These are phyloP conservation scores for Neonothopanus nambi DNA, from an alignment of 1,284 basidiomycete genomes.

Conservation along the genomic window DNA sequence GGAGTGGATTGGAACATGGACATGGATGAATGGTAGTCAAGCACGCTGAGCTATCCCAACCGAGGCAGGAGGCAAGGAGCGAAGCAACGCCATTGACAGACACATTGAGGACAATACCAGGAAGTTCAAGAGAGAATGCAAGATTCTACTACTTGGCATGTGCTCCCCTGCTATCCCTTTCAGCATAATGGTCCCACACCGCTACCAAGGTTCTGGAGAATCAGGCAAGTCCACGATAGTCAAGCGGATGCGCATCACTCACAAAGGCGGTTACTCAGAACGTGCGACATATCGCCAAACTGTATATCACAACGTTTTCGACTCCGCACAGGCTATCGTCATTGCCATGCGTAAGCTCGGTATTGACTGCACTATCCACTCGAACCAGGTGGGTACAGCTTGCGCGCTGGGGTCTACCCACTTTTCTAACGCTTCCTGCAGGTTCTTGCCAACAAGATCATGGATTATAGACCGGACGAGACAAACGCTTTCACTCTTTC, in stretches of 20 bases:
- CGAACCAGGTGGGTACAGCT: slow-evolving; percentile 49
- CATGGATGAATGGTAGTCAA: slow-evolving; percentile 72
- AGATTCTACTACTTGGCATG: slow-evolving; percentile 89
- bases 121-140: slow-evolving; percentile 88
- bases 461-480: slow-evolving; percentile 47
- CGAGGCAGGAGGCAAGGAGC: slow-evolving; percentile 60
- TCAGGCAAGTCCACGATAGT: too few relatives aligned
- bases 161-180: slow-evolving; percentile 21
- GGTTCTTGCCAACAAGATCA: slow-evolving; percentile 54
- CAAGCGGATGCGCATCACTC: slow-evolving; percentile 99
- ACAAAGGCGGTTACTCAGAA: slow-evolving; percentile 91
- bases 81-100: slow-evolving; percentile 72
- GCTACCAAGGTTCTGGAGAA: slow-evolving; percentile 51
- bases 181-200: slow-evolving; percentile 3
- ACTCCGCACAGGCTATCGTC: too few relatives aligned
- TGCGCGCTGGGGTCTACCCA: neutral
- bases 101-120: slow-evolving; percentile 73
- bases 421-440: slow-evolving; percentile 20
- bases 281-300: slow-evolving; percentile 78
- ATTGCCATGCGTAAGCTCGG: too few relatives aligned
- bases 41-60: slow-evolving; percentile 40
- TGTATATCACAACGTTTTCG: slow-evolving; percentile 87
- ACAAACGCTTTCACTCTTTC: slow-evolving; percentile 49
- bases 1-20: slow-evolving; percentile 70
- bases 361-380: too few relatives aligned